These are phyloP conservation scores for Albifimbria verrucaria DNA, from an alignment of 2,329 filamentous ascomycete species.

Conservation along the genomic window DNA sequence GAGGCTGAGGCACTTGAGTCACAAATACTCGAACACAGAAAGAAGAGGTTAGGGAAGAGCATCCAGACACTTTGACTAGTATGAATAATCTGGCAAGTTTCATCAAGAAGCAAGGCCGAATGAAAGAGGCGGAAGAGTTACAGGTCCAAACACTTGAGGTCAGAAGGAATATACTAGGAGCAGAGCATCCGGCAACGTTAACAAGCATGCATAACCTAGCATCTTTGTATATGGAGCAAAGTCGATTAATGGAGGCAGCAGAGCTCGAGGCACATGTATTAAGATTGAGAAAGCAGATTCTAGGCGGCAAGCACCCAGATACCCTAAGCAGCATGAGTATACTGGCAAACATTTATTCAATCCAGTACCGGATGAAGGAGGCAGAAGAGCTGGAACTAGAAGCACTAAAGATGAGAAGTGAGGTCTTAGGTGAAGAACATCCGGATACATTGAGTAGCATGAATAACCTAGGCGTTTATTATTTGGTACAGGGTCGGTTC, in stretches of 20 bases:
- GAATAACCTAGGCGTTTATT: neutral
- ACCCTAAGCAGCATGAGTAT: conserved; percentile 4
- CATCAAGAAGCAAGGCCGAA: neutral
- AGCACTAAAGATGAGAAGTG: neutral
- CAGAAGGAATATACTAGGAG: conserved; percentile 1
- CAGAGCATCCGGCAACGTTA: conserved; percentile 2
- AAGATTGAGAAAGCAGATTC: neutral
- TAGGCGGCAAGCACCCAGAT: neutral
- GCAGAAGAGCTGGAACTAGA: neutral
- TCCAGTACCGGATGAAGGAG: conserved; percentile 2
- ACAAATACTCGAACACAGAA: neutral
- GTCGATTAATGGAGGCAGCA: conserved; percentile 1
- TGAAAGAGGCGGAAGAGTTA: neutral
- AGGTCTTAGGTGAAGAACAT: conserved; percentile 1
- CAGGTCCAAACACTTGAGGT: neutral
- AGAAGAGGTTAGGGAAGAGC: neutral
- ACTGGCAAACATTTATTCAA: neutral
- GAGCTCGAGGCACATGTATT: neutral
- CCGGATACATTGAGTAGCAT: conserved; percentile 2
- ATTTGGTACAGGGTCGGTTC: neutral
- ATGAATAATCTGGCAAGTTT: neutral
- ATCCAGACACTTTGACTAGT: conserved; percentile 5
- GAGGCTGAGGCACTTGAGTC: neutral
- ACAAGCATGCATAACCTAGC: conserved; percentile 2
- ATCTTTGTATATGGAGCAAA: neutral